These are phyloP conservation scores for Trichoderma atrobrunneum DNA, from an alignment of 2,329 filamentous ascomycete genomes.

Conservation along the genomic window DNA sequence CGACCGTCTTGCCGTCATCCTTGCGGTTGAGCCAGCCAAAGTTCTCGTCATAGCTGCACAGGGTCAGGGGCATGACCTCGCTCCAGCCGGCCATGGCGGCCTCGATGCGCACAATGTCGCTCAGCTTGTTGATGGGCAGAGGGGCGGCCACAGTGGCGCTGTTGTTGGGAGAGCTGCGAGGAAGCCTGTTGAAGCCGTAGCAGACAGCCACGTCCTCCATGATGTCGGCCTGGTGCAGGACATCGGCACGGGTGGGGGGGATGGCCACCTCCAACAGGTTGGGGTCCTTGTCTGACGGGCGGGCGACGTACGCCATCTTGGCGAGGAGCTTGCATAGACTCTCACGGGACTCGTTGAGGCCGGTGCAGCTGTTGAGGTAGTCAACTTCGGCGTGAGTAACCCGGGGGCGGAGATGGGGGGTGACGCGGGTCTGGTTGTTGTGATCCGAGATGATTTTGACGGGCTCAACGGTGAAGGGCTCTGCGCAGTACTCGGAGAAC, in stretches of 20 bases:
- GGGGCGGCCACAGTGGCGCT: conserved; percentile 83
- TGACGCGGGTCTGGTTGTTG: conserved; percentile 78
- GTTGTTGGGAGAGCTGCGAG: conserved; percentile 80
- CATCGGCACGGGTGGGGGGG: conserved; percentile 86
- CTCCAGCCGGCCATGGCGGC: conserved; percentile 93
- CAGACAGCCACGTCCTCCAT: conserved; percentile 98
- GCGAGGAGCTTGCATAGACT: conserved; percentile 75
- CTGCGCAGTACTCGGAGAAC: conserved; percentile 89
- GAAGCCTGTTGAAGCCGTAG: conserved; percentile 96
- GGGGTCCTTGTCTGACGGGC: conserved; percentile 65
- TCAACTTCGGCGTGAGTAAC: conserved; percentile 78
- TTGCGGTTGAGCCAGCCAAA: conserved; percentile 90
- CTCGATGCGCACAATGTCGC: conserved; percentile 85
- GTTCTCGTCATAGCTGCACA: conserved; percentile 98
- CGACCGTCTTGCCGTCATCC: conserved; percentile 79
- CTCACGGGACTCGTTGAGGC: conserved; percentile 70
- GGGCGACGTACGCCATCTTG: conserved; percentile 86
- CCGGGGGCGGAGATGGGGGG: conserved; percentile 76
- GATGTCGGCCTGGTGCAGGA: conserved; percentile 94
- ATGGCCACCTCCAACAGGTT: conserved; percentile 78
- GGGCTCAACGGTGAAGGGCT: conserved; percentile 90
- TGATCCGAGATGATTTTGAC: conserved; percentile 90
- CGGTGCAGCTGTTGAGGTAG: conserved; percentile 92
- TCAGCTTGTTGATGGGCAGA: conserved; percentile 88
- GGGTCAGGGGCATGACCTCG: conserved; percentile 92